A percentile compares a stretch with the other conserved stretches of the same genome.
These are phyloP conservation scores for Wickerhamomyces bisporus DNA, from an alignment of 805 yeast species.

Conservation along the genomic window DNA sequence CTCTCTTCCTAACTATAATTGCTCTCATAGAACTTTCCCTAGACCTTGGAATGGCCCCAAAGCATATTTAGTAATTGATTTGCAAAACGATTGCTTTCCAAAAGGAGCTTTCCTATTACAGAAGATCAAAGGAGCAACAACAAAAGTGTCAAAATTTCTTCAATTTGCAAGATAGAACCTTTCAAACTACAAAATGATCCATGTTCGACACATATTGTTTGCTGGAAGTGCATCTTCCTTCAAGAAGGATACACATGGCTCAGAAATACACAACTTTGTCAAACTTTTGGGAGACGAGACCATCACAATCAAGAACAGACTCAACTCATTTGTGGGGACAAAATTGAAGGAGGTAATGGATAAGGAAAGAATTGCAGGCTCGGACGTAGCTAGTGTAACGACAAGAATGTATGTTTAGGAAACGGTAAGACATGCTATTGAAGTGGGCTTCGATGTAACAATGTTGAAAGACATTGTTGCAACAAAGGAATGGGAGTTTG, in stretches of 20 bases:
- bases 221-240: slow-evolving; percentile 9
- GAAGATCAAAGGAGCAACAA: slow-evolving; percentile 9
- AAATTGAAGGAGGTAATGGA: slow-evolving; percentile 9
- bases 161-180: slow-evolving; percentile 7
- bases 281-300: slow-evolving; percentile 7
- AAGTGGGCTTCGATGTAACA: slow-evolving; percentile 13
- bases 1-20: too few relatives aligned
- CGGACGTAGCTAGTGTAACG: slow-evolving; percentile 17
- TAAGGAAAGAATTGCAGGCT: slow-evolving; percentile 3
- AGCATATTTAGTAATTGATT: slow-evolving; percentile 13
- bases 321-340: slow-evolving; percentile 14
- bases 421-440: slow-evolving; percentile 15
- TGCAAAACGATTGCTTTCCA: slow-evolving; percentile 19
- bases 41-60: too few relatives aligned
- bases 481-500: slow-evolving; percentile 13
- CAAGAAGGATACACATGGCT: slow-evolving; percentile 6
- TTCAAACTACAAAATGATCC: slow-evolving; percentile 7
- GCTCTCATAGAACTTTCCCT: too few relatives aligned
- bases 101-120: slow-evolving; percentile 11
- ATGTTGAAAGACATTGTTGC: slow-evolving; percentile 16
- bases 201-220: slow-evolving; percentile 12
- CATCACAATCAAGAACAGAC: slow-evolving; percentile 9
- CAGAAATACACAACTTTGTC: slow-evolving; percentile 10
- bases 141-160: slow-evolving; percentile 9
- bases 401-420: slow-evolving; percentile 19